These are phyloP conservation scores for Aureobasidium zeae DNA, from an alignment of 2,329 filamentous ascomycete species.

Conservation along the genomic window DNA sequence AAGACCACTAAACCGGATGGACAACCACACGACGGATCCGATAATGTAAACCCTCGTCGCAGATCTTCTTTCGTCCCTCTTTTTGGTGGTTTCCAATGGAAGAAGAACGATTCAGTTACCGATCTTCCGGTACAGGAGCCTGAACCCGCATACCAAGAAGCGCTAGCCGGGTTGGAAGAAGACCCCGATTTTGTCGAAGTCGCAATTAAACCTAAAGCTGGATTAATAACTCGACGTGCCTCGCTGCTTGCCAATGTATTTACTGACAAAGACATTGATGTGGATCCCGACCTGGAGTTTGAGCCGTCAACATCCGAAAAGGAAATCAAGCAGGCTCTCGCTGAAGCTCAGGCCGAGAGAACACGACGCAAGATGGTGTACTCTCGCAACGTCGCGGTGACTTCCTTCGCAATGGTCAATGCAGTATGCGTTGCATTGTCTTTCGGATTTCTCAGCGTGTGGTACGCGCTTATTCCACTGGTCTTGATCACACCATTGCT, in stretches of 20 bases:
- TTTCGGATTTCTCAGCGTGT: conserved; percentile 5
- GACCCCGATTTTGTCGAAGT: conserved; percentile 13
- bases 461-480: conserved; percentile 9
- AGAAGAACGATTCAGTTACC: neutral
- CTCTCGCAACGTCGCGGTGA: conserved; percentile 1
- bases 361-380: conserved; percentile 10
- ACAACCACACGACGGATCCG: neutral
- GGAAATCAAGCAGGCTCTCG: conserved; percentile 9
- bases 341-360: conserved; percentile 1
- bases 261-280: conserved; percentile 10
- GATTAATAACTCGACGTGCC: conserved; percentile 1
- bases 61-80: neutral
- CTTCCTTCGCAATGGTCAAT: neutral
- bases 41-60: neutral
- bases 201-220: conserved; percentile 1
- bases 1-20: neutral
- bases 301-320: conserved; percentile 3
- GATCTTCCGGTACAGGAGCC: conserved; percentile 1
- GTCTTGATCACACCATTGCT: conserved; percentile 20
- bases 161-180: conserved; percentile 5
- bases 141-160: conserved; percentile 8
- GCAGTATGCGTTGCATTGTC: neutral
- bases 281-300: conserved; percentile 12
- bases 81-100: conserved; percentile 10
- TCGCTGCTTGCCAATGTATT: conserved; percentile 13